A percentile compares a stretch with the other conserved stretches of the same genome.
Conservation (phyloP, 2,329 filamentous ascomycete species). For the Hypoxylon sp. region DNA sequence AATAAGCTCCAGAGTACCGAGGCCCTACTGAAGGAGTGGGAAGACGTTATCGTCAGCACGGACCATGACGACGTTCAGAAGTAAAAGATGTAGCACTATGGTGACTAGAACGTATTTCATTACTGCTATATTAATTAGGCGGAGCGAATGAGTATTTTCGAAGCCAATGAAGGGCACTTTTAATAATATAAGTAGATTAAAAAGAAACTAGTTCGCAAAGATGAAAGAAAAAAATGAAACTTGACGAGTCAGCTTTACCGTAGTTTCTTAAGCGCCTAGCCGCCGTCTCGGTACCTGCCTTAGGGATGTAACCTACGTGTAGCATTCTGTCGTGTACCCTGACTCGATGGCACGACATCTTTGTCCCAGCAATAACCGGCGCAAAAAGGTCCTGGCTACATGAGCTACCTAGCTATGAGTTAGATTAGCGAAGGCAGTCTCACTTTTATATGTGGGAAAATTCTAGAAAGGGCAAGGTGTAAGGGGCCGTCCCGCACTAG, state of each 20-base stretch:
- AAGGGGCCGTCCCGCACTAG: conserved; percentile 4
- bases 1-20: conserved; percentile 61
- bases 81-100: not conserved
- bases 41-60: conserved; percentile 59
- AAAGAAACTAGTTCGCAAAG: not conserved
- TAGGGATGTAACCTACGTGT: no score
- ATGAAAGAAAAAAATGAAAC: not conserved
- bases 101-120: not conserved
- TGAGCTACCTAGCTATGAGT: not conserved
- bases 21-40: conserved; percentile 65
- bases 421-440: not conserved
- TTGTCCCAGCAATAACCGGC: not conserved
- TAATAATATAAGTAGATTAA: not conserved
- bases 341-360: not conserved
- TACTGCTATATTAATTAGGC: not conserved
- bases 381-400: not conserved
- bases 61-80: conserved; percentile 53
- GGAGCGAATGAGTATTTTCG: not conserved
- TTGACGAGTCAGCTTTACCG: not conserved
- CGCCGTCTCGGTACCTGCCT: not conserved
- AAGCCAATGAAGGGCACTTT: not conserved
- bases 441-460: not conserved
- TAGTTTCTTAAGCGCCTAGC: not conserved
- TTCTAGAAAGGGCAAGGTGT: conserved; percentile 14
- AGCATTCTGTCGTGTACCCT: not conserved